Evolutionary conservation across 1,284 basidiomycete species (phyloP), one percentile per base, ranked within the genome.

Genomic region (Cutaneotrichosporon cavernicola): DNA sequence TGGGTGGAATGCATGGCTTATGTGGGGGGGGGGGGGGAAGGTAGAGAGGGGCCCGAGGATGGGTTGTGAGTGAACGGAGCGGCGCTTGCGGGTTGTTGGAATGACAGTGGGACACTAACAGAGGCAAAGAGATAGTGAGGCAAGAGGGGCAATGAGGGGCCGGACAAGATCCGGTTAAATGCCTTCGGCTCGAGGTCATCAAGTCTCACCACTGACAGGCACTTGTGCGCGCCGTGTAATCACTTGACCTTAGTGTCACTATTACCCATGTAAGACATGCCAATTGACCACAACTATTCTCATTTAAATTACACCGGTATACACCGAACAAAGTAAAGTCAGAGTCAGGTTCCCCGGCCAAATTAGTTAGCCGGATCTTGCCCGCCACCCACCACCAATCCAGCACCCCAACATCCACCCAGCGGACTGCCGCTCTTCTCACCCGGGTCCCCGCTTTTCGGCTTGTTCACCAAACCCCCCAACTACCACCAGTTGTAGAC

Each of bases 151-250:
- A 22, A 22, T 26, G 49, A 30, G 22, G 10, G 9, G 9, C 21
- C 22, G 56, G n/a, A 21, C 56, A 43, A 57, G 56, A 57, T 57
- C 56, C 56, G 56, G 38, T 46, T 57, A 57, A 57, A 57, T 57
- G 26, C 40, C 38, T 26, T 57, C 56, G 36, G 56, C 56, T 57
- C 56, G 56, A 57, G 56, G 56, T 46, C 38, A 43, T 18, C 18
- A 34, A 30, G 52, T 34, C 32, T 32, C 14, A 36, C 34, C 1
- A 36, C 34, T 13, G 2, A 36, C 53, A 56, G 31, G 56, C 56
- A 46, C 49, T 30, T 9, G 6, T 36, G 34, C 34, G 34, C 2
- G 34, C 1, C 26, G 34, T 36, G 34, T 36, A 36, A 36, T 13
- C 34, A 26, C 26, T 26, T 26, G 26, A 26, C 26, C 3, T 26